Percentiles rank a stretch among this genome's conserved stretches.
Evolutionary conservation across 768 basidiomycete species (phyloP).

Genomic region (Podaxis mareebaensis): DNA sequence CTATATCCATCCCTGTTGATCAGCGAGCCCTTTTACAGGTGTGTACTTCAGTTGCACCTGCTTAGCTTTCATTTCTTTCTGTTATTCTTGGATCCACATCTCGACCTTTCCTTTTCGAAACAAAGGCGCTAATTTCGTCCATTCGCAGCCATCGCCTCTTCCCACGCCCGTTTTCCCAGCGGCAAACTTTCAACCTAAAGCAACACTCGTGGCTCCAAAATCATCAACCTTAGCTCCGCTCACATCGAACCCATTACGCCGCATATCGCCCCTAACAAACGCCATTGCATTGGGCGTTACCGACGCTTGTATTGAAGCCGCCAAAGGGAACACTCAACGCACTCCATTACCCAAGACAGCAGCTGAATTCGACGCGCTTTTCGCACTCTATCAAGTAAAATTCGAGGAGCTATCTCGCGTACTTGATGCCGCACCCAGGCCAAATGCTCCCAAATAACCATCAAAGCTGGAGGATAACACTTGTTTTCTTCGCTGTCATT

Average conservation of each 20-base stretch:
- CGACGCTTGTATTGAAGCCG: not conserved
- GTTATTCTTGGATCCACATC: not conserved
- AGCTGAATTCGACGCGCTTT: conserved; percentile 24
- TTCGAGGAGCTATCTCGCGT: conserved; percentile 16
- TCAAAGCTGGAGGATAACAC: not conserved
- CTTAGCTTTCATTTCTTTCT: too few species aligned
- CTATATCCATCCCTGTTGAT: not conserved
- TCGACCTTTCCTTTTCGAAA: not conserved
- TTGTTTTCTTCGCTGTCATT: not conserved
- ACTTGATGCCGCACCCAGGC: conserved; percentile 13
- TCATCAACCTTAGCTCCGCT: not conserved
- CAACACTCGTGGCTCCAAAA: not conserved
- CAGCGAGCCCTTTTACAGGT: not conserved
- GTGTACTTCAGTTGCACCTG: not conserved
- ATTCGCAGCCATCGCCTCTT: conserved; percentile 6
- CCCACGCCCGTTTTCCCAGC: not conserved
- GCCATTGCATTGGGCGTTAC: conserved; percentile 1
- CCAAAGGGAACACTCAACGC: not conserved
- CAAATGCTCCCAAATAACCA: not conserved
- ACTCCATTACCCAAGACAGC: conserved; percentile 14
- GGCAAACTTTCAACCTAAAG: not conserved
- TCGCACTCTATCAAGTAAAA: conserved; percentile 20
- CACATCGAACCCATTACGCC: not conserved
- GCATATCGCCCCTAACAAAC: not conserved
- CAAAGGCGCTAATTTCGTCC: not conserved